phyloP scores from a whole-genome alignment of 2,329 filamentous ascomycete genomes.

The Herpotrichia juniperi region DNA sequence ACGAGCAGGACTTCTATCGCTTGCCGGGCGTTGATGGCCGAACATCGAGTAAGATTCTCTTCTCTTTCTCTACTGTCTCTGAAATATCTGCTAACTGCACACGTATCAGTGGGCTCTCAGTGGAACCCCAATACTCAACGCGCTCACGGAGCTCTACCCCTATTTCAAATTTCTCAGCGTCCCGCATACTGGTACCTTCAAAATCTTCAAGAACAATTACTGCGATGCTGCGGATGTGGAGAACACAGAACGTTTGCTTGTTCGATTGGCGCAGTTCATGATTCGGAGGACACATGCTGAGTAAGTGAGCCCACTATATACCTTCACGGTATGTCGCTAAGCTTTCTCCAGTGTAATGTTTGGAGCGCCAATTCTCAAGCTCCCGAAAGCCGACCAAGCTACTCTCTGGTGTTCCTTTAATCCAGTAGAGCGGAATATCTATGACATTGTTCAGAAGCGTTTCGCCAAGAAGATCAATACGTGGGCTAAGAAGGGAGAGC shows the following conservation, averaged over 20 bases:
- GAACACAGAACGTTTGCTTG: slow-evolving; percentile 41
- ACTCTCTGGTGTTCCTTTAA: slow-evolving; percentile 57
- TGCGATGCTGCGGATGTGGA: slow-evolving; percentile 38
- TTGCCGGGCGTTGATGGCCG: slow-evolving; percentile 48
- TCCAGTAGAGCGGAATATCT: slow-evolving; percentile 58
- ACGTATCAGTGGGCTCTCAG: slow-evolving; percentile 55
- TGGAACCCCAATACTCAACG: slow-evolving; percentile 51
- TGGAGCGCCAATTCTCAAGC: slow-evolving; percentile 58
- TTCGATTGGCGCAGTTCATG: slow-evolving; percentile 55
- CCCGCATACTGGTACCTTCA: slow-evolving; percentile 47
- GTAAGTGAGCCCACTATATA: slow-evolving; percentile 21
- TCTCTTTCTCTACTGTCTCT: too few species aligned
- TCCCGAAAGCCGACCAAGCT: slow-evolving; percentile 56
- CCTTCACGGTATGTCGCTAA: background rate
- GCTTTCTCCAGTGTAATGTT: slow-evolving; percentile 48
- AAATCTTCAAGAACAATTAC: slow-evolving; percentile 54
- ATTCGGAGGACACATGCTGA: slow-evolving; percentile 62
- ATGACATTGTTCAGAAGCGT: slow-evolving; percentile 56
- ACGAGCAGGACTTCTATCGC: slow-evolving; percentile 50
- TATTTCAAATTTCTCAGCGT: slow-evolving; percentile 55
- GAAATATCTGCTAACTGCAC: too few species aligned
- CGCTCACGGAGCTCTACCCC: slow-evolving; percentile 36
- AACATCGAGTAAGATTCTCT: too few species aligned
- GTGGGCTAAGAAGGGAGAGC: slow-evolving; percentile 21
- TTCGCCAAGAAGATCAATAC: slow-evolving; percentile 52